These are phyloP conservation scores for Populus euphratica DNA, from an alignment of 345 rosid species.

Conservation along the genomic window DNA sequence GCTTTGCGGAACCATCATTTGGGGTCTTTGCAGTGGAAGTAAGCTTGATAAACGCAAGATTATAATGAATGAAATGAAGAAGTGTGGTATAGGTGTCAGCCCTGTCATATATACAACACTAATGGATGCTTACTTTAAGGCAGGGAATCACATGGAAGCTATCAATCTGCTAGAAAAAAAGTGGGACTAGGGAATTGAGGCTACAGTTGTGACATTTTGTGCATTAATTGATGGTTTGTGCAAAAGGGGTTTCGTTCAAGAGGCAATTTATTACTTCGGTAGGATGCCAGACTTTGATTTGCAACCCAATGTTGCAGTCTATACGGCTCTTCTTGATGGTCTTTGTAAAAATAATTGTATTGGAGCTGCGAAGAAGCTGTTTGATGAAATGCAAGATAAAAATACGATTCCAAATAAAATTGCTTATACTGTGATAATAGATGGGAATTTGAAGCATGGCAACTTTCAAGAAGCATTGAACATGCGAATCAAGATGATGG, in stretches of 20 bases:
- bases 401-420: slow-evolving; percentile 47
- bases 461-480: slow-evolving; percentile 48
- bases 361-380: slow-evolving; percentile 48
- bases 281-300: slow-evolving; percentile 44
- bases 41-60: slow-evolving; percentile 48
- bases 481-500: slow-evolving; percentile 46
- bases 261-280: slow-evolving; percentile 48
- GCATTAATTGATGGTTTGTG: slow-evolving; percentile 72
- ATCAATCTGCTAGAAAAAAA: slow-evolving; percentile 46
- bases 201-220: slow-evolving; percentile 64
- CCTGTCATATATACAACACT: slow-evolving; percentile 50
- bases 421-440: slow-evolving; percentile 57
- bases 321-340: slow-evolving; percentile 67
- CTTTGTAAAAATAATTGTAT: slow-evolving; percentile 58
- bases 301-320: slow-evolving; percentile 57
- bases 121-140: slow-evolving; percentile 64
- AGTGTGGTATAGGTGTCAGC: slow-evolving; percentile 40
- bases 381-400: slow-evolving; percentile 44
- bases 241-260: slow-evolving; percentile 52
- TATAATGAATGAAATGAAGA: slow-evolving; percentile 52
- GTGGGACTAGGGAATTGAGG: slow-evolving; percentile 39
- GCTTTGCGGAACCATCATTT: too few relatives aligned
- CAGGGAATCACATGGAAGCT: slow-evolving; percentile 43
- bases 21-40: too few relatives aligned
- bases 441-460: slow-evolving; percentile 61